These are phyloP conservation scores for Microdochium bolleyi DNA, from an alignment of 2,329 filamentous ascomycete species.

Conservation along the genomic window DNA sequence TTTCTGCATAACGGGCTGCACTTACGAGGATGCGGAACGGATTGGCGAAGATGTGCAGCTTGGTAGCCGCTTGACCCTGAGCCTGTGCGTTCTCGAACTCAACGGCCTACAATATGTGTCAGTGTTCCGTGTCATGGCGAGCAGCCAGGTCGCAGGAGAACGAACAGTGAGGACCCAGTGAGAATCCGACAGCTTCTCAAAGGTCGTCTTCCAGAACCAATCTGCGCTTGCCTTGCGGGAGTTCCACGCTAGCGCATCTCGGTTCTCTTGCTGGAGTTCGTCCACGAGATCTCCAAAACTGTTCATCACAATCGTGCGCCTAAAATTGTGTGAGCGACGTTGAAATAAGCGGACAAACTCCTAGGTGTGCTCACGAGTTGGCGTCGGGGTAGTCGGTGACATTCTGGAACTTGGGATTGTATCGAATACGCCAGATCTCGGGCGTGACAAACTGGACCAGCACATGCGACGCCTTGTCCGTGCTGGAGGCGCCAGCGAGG, in stretches of 20 bases:
- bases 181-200: constrained; percentile 11
- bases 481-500: not conserved
- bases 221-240: not conserved
- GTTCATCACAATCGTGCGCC: not conserved
- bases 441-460: not conserved
- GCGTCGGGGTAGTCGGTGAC: not conserved
- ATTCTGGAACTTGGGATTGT: not conserved
- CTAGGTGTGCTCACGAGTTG: not conserved
- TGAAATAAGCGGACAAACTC: not conserved
- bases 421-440: not conserved
- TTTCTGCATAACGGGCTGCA: not conserved
- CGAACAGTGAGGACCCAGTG: not conserved
- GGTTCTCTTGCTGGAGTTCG: not conserved
- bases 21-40: not conserved
- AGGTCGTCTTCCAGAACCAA: constrained; percentile 6
- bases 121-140: not conserved
- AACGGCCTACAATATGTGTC: not conserved
- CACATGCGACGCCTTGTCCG: not conserved
- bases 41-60: not conserved
- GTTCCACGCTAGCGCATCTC: not conserved
- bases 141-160: not conserved
- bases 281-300: not conserved
- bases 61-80: not conserved
- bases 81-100: not conserved
- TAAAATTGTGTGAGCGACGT: not conserved